A percentile compares a stretch with the other conserved stretches of the same genome.
phyloP scores from a whole-genome alignment of 371 early-diverging fungal species.

The Mucor mucedo region DNA sequence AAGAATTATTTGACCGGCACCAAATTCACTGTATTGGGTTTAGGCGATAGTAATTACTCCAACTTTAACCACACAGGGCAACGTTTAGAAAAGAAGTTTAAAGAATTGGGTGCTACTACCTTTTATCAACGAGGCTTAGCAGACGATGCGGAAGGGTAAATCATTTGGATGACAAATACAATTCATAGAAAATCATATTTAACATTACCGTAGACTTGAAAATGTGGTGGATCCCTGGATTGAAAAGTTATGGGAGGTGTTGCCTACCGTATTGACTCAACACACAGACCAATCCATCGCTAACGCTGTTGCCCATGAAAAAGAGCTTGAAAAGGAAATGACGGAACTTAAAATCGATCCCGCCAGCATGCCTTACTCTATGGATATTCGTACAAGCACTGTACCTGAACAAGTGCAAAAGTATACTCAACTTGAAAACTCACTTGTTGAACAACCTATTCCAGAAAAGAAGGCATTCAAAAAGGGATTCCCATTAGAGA shows the following conservation, averaged over 20 bases:
- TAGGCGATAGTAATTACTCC: constrained; percentile 93
- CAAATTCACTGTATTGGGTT: constrained; percentile 62
- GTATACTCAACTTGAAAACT: constrained; percentile 34
- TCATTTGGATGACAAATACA: neutral
- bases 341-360: constrained; percentile 25
- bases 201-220: constrained; percentile 64
- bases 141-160: constrained; percentile 89
- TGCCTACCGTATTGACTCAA: constrained; percentile 55
- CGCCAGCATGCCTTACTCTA: constrained; percentile 27
- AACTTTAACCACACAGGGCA: constrained; percentile 88
- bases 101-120: constrained; percentile 73
- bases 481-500: constrained; percentile 36
- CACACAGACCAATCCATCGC: constrained; percentile 15
- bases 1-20: constrained; percentile 54
- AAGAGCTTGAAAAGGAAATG: constrained; percentile 29
- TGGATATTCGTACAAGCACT: constrained; percentile 26
- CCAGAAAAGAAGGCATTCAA: neutral
- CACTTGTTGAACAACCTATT: constrained; percentile 21
- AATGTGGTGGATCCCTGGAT: constrained; percentile 93
- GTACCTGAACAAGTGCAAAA: constrained; percentile 30
- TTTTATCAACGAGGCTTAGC: constrained; percentile 84
- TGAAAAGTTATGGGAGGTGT: constrained; percentile 77
- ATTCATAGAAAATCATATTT: neutral
- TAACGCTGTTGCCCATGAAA: constrained; percentile 21
- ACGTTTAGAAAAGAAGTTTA: constrained; percentile 74